Base-by-base conservation (phyloP, 2,329 filamentous ascomycete genomes). In the Leptographium wingfieldii region DNA sequence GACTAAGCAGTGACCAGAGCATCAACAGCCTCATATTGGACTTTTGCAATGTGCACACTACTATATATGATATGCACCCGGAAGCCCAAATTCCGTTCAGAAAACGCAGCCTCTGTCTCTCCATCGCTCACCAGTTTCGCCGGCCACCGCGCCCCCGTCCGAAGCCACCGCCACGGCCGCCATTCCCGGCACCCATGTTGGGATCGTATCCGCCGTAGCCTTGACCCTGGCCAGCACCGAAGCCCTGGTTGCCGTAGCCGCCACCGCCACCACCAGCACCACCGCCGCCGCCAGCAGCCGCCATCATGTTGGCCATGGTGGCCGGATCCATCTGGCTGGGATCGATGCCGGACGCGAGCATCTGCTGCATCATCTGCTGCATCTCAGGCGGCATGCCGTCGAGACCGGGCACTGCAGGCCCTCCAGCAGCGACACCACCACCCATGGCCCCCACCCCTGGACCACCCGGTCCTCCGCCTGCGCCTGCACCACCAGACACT, bases 351-450 rank as follows among this genome's bases (percentile, higher is more conserved):
- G 76, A 76, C 0, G 79, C 76, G 79, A 86, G 85, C 82, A 86
- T 85, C 70, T 86, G 82, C 70, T 86, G 83, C 81, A 86, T 83
- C 80, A 86, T 84, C 54, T 76, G 75, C 68, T 86, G 83, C 80
- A 86, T 85, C 68, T 86, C 83, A 0, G 82, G 79, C 3, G 81
- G 73, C 71, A 85, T 82, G n/a, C 80, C 81, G 29, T 85, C 82
- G 79, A 84, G 69, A 7, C 68, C 71, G 14, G 65, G 67, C 59
- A 61, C 38, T 11, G 40, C 38, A 33, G 27, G 3, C 0, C 22
- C 35, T 16, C 57, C 57, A 10, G 22, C 35, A n/a, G 51, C 57
- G 19, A 25, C 51, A 19, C 25, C 51, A 40, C 38, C 57, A 16
- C 51, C 29, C 27, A n/a, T 27, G 3, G 56, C 61, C 3, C 55